Evolutionary conservation across 1,284 basidiomycete genomes (phyloP), one percentile per base, ranked within the genome.

Genomic region (Ustilago sp.): DNA sequence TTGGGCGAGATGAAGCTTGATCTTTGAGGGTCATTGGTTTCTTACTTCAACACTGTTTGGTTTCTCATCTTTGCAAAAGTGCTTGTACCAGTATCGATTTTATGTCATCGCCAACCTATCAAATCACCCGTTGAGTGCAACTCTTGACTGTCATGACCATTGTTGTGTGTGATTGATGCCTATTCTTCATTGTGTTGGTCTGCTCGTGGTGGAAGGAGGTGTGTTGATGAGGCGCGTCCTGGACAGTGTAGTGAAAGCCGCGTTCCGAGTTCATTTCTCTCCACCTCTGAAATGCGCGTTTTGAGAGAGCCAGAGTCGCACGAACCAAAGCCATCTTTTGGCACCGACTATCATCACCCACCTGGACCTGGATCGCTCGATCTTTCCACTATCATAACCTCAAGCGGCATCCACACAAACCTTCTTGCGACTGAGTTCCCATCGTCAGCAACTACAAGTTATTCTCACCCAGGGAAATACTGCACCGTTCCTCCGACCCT

Each of bases 1-100:
- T 43, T 74, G 15, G 68, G 63, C 19, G 71, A 71, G 55, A 74
- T 74, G 64, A 77, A 77, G 71, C 72, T 77, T 32, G 75, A 77
- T 23, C 31, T 73, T 57, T 73, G 63, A 53, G 15, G 12, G 23
- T n/a, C 31, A 32, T 47, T 13, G 43, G n/a, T 45, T 41, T 41
- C 17, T 17, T 15, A 17, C 8, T 48, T 28, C 15, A 28, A 23
- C 19, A 7, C 23, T 50, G 48, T 31, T 50, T 31, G 13, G 23
- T 50, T 28, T 50, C 48, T 15, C 13, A 31, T 32, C 4, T 32
- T 8, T 28, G 2, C 28, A 17, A 7, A 45, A 19, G 17, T 11
- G n/a, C 8, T 4, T 45, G 11, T 19, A 19, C 6, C n/a, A 45
- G 43, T 45, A 45, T 8, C 36, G 36, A 28, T 28, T 45, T 1